phyloP scores from a whole-genome alignment of 371 early-diverging fungal genomes.

The Basidiobolus meristosporus region DNA sequence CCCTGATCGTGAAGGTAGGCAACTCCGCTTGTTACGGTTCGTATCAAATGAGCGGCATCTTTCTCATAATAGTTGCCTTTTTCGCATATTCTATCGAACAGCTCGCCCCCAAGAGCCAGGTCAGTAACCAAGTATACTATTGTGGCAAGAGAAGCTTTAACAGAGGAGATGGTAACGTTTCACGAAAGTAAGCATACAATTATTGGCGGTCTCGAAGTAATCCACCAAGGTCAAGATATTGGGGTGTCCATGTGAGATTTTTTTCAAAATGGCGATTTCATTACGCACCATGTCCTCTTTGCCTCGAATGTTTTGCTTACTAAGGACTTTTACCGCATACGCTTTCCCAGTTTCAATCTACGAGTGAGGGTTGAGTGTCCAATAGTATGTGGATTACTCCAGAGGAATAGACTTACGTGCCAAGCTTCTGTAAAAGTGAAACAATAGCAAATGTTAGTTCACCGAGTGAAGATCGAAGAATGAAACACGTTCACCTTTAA shows the following conservation, averaged over 20 bases:
- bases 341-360: conserved; percentile 65
- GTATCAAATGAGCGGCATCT: conserved; percentile 70
- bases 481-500: conserved; percentile 49
- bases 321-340: conserved; percentile 84
- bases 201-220: conserved; percentile 82
- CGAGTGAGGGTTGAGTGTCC: not conserved
- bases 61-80: conserved; percentile 65
- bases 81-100: conserved; percentile 74
- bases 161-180: not conserved
- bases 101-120: conserved; percentile 73
- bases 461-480: no score
- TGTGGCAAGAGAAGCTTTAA: not conserved
- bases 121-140: conserved; percentile 80
- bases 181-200: conserved; percentile 26
- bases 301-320: conserved; percentile 73
- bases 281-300: conserved; percentile 79
- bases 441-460: not conserved
- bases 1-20: conserved; percentile 67
- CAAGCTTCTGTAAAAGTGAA: conserved; percentile 11
- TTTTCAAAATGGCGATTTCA: conserved; percentile 68
- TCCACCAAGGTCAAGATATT: conserved; percentile 75
- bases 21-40: conserved; percentile 52
- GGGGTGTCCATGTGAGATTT: conserved; percentile 66
- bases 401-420: conserved; percentile 15
- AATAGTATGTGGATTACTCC: not conserved